Evolutionary conservation across 306 rosid species (phyloP).

Genomic region (Prunus kanzakura): DNA sequence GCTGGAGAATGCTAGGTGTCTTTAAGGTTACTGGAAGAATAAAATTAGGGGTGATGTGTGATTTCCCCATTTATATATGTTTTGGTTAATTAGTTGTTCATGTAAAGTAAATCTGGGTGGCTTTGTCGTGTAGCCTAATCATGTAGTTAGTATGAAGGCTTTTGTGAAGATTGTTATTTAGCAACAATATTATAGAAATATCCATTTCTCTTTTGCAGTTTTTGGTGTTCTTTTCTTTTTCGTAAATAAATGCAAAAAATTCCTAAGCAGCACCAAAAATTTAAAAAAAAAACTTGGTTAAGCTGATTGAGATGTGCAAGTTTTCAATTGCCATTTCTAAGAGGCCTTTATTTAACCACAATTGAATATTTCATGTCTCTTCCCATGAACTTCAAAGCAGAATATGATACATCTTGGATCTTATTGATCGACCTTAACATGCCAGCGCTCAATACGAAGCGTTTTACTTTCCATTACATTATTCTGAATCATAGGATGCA

Average conservation of each 20-base stretch:
- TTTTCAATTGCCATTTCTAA: neutral
- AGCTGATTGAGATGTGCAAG: neutral
- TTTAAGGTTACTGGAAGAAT: slow-evolving; percentile 2
- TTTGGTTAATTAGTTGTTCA: neutral
- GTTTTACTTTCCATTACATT: neutral
- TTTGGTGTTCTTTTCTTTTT: neutral
- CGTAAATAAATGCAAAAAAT: neutral
- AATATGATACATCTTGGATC: neutral
- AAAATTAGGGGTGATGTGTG: neutral
- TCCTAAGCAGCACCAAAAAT: neutral
- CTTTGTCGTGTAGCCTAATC: neutral
- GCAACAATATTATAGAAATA: neutral
- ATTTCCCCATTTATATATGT: slow-evolving; percentile 8
- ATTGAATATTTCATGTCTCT: neutral
- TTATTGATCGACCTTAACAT: neutral
- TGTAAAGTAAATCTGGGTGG: slow-evolving; percentile 2
- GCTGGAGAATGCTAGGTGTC: neutral
- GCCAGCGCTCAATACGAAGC: neutral
- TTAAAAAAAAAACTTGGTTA: neutral
- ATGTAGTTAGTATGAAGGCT: neutral
- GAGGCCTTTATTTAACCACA: neutral
- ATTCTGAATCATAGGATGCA: neutral
- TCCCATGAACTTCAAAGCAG: neutral
- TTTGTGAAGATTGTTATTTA: slow-evolving; percentile 2
- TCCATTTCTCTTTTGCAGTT: neutral